Conservation (phyloP, 108 stramenopile species). For the Phaeodactylum tricornutum region DNA sequence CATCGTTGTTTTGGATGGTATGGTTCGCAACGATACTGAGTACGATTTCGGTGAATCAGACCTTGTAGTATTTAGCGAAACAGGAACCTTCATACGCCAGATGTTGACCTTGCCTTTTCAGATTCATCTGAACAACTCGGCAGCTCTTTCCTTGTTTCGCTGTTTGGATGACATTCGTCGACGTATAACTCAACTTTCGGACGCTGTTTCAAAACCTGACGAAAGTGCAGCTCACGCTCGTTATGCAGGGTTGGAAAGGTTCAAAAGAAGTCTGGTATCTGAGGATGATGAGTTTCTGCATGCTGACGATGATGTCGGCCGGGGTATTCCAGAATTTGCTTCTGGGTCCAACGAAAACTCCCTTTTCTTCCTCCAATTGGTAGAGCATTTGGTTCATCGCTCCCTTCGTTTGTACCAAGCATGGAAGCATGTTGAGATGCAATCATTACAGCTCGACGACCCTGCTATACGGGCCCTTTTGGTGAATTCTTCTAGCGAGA, state of each 20-base stretch:
- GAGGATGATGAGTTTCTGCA: background rate
- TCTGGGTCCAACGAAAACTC: constrained; percentile 9
- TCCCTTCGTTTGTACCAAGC: constrained; percentile 18
- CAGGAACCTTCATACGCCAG: constrained; percentile 12
- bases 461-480: too few species aligned
- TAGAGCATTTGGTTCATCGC: constrained; percentile 19
- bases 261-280: background rate
- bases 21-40: constrained; percentile 17
- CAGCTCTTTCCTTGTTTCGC: constrained; percentile 5
- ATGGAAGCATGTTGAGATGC: constrained; percentile 15
- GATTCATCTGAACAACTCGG: constrained; percentile 1
- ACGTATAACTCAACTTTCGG: constrained; percentile 8
- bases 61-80: constrained; percentile 7
- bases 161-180: constrained; percentile 11
- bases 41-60: constrained; percentile 12
- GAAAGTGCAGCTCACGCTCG: background rate
- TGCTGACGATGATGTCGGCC: constrained; percentile 7
- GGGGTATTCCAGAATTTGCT: constrained; percentile 7
- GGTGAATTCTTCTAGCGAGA: too few species aligned
- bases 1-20: constrained; percentile 20
- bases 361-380: constrained; percentile 20
- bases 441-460: too few species aligned
- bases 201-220: constrained; percentile 1
- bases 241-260: constrained; percentile 1
- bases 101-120: constrained; percentile 15